Percentiles rank a stretch among this genome's conserved stretches.
Conservation (phyloP, 202 grass and related monocot species). For the Zoysia matrella region DNA sequence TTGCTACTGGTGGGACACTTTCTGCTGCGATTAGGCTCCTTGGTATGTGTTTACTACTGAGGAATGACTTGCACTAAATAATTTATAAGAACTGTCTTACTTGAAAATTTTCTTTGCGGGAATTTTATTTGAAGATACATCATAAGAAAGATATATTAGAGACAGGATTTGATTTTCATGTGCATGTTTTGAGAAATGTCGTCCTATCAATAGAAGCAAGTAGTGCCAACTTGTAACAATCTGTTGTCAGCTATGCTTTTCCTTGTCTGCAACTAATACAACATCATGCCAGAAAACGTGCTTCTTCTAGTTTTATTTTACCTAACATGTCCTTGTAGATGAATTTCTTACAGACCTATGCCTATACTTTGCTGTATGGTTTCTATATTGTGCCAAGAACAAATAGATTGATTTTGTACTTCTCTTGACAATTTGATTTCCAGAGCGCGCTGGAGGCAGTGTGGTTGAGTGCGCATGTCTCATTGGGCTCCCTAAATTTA, state of each 20-base stretch:
- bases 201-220: conserved; percentile 24
- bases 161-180: conserved; percentile 43
- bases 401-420: neutral
- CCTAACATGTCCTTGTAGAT: neutral
- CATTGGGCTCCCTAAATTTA: conserved; percentile 86
- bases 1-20: conserved; percentile 92
- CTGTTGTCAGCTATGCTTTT: conserved; percentile 12
- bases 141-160: conserved; percentile 11
- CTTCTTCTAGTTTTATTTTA: neutral
- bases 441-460: conserved; percentile 77
- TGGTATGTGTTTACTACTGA: conserved; percentile 43
- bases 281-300: conserved; percentile 20
- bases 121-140: conserved; percentile 41
- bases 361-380: neutral
- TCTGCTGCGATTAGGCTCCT: conserved; percentile 84
- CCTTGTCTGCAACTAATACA: conserved; percentile 20
- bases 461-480: conserved; percentile 90
- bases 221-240: neutral
- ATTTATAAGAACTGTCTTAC: too few species aligned
- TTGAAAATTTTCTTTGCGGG: neutral
- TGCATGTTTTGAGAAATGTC: conserved; percentile 6
- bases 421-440: conserved; percentile 31
- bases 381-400: conserved; percentile 14
- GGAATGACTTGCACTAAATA: too few species aligned
- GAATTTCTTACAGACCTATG: neutral